Conservation (phyloP, 139 green algal genomes). For the Chlamydomonas sp. region DNA sequence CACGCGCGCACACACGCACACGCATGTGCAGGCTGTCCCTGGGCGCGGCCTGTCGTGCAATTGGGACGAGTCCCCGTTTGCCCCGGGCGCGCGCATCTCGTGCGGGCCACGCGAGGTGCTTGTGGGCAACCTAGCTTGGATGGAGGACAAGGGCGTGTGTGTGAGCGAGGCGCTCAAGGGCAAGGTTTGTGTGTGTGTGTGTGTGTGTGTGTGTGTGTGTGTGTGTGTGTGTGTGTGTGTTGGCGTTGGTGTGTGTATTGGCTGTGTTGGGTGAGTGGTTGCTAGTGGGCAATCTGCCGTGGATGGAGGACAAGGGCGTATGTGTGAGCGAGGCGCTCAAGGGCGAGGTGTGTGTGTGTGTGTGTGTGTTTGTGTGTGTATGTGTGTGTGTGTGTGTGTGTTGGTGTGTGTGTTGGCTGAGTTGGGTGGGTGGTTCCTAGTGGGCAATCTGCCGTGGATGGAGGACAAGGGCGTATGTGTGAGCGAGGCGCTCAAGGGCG, state of each 20-base stretch:
- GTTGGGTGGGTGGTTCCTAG: too few relatives aligned
- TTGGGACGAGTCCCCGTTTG: background rate
- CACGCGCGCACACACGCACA: too few relatives aligned
- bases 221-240: too few relatives aligned
- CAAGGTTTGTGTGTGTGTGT: background rate
- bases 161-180: background rate
- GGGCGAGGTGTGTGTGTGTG: background rate
- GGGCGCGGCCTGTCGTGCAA: too few relatives aligned
- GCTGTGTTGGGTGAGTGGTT: too few relatives aligned
- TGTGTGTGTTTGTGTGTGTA: background rate
- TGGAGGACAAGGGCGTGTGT: too few relatives aligned
- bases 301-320: too few relatives aligned
- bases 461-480: constrained; percentile 42
- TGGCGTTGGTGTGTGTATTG: too few relatives aligned
- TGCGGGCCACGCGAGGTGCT: background rate
- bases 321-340: background rate
- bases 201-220: constrained; percentile 8
- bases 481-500: constrained; percentile 35
- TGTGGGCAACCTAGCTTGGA: constrained; percentile 1
- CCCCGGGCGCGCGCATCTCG: too few relatives aligned
- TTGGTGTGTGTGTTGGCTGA: too few relatives aligned
- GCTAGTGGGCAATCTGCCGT: constrained; percentile 61
- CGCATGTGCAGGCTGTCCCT: too few relatives aligned
- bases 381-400: too few relatives aligned
- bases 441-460: constrained; percentile 76